Evolutionary conservation across 106 monocot genomes (phyloP).

Genomic region (Apostasia shenzhenica): DNA sequence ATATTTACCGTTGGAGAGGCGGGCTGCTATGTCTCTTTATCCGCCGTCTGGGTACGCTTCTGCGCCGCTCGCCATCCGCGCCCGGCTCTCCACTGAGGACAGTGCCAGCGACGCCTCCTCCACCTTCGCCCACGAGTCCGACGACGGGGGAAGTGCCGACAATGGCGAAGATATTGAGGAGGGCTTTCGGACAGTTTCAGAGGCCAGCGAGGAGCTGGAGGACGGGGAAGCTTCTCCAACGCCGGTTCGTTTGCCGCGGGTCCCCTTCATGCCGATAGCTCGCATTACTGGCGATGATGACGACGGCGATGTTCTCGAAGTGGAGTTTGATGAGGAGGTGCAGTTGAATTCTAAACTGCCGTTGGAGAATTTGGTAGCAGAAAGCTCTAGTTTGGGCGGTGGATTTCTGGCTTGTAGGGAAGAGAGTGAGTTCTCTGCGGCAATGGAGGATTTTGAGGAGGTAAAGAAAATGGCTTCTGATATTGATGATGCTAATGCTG

Average conservation of each 20-base stretch:
- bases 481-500: background rate
- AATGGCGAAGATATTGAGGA: background rate
- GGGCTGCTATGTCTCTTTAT: background rate
- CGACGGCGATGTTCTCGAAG: background rate
- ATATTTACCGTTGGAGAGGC: too few relatives aligned
- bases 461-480: background rate
- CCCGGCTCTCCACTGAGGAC: slow-evolving; percentile 2
- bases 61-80: slow-evolving; percentile 1
- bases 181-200: too few relatives aligned
- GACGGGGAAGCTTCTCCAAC: background rate
- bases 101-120: slow-evolving; percentile 2
- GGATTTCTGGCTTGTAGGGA: background rate
- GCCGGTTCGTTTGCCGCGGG: background rate
- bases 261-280: background rate
- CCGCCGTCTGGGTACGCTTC: background rate
- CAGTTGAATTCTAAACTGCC: background rate
- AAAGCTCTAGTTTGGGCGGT: background rate
- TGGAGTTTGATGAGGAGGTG: background rate
- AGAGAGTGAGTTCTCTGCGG: background rate
- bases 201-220: background rate
- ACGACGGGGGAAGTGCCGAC: background rate
- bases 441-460: background rate
- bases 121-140: background rate
- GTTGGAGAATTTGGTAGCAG: background rate
- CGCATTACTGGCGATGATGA: slow-evolving; percentile 1